Percentiles rank a stretch among this genome's conserved stretches.
Conservation (phyloP, 441 rosid genomes). For the Aleurites moluccanus region DNA sequence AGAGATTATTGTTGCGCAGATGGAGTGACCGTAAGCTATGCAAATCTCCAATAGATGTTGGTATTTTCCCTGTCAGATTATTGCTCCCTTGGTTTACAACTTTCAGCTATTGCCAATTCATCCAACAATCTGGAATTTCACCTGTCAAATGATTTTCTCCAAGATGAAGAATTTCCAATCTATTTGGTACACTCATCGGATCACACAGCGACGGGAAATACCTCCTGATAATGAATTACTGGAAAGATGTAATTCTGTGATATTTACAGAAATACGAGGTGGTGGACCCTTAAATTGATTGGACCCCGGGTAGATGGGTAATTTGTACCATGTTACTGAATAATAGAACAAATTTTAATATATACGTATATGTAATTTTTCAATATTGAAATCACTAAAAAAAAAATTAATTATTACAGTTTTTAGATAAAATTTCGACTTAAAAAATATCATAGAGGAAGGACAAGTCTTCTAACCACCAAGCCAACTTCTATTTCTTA, state of each 20-base stretch:
- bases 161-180: neutral
- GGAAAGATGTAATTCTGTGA: no score
- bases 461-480: no score
- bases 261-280: neutral
- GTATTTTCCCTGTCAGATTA: conserved; percentile 15
- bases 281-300: neutral
- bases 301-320: no score
- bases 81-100: conserved; percentile 20
- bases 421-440: no score
- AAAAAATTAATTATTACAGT: no score
- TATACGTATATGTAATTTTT: no score
- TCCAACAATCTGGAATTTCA: conserved; percentile 25
- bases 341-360: no score
- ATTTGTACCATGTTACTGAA: no score
- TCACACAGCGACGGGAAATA: neutral
- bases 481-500: no score
- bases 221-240: neutral
- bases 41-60: conserved; percentile 11
- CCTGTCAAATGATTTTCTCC: conserved; percentile 14
- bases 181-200: neutral
- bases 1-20: conserved; percentile 21
- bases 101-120: neutral
- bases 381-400: no score
- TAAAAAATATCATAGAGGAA: no score
- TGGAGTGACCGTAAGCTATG: neutral